Evolutionary conservation across 306 rosid genomes (phyloP).

Genomic region (Castanospermum australe): DNA sequence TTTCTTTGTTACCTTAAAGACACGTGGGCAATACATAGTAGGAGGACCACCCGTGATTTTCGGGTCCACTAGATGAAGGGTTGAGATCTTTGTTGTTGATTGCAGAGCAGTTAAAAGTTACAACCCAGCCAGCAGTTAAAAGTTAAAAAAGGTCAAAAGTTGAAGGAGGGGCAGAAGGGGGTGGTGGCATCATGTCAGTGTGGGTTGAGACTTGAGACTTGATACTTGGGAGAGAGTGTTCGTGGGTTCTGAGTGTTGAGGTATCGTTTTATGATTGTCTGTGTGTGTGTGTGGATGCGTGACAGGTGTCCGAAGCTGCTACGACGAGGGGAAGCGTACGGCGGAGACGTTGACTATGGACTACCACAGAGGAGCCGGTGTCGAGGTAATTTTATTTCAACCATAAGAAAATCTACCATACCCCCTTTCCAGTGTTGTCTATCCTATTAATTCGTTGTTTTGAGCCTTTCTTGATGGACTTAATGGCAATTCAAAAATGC

Average conservation of each 20-base stretch:
- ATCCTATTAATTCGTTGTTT: background rate
- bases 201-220: background rate
- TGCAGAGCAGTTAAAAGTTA: background rate
- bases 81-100: background rate
- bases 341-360: slow-evolving; percentile 99
- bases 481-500: background rate
- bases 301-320: slow-evolving; percentile 99
- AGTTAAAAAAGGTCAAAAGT: background rate
- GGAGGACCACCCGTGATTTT: slow-evolving; percentile 49
- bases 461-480: background rate
- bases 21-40: slow-evolving; percentile 28
- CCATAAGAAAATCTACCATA: too few species aligned
- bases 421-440: too few species aligned
- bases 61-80: slow-evolving; percentile 40
- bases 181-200: background rate
- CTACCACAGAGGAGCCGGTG: slow-evolving; percentile 91
- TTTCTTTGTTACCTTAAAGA: background rate
- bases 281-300: slow-evolving; percentile 8
- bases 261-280: background rate
- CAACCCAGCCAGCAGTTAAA: background rate
- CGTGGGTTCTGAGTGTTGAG: too few species aligned
- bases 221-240: background rate
- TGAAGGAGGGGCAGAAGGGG: background rate
- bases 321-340: slow-evolving; percentile 98
- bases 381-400: slow-evolving; percentile 53